Evolutionary conservation across 1,284 basidiomycete species (phyloP).

Genomic region (Rhodotorula sp.): DNA sequence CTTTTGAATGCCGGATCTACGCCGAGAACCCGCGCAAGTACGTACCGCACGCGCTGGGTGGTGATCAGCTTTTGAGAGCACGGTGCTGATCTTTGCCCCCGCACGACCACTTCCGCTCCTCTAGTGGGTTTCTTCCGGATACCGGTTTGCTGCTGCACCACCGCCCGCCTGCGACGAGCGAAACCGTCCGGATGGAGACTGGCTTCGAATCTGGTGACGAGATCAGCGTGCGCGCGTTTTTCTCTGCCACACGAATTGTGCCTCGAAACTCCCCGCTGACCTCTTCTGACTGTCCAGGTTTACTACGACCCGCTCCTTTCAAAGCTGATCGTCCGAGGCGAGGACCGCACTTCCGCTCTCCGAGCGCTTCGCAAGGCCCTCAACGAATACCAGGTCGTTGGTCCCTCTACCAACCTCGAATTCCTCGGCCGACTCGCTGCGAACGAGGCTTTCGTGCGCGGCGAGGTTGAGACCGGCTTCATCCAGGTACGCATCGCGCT

Average conservation of each 20-base stretch:
- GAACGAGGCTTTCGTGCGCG: constrained; percentile 71
- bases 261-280: constrained; percentile 49
- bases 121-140: constrained; percentile 78
- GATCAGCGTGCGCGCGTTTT: constrained; percentile 62
- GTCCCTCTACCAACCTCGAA: constrained; percentile 85
- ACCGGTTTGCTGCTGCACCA: constrained; percentile 78
- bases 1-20: constrained; percentile 95
- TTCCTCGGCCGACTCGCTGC: constrained; percentile 76
- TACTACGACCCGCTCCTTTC: constrained; percentile 90
- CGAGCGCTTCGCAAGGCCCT: constrained; percentile 73
- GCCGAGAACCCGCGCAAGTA: constrained; percentile 85
- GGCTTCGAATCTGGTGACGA: constrained; percentile 81
- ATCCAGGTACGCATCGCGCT: constrained; percentile 60
- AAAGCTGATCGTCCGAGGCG: constrained; percentile 85
- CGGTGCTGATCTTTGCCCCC: background rate
- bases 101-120: no score
- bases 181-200: constrained; percentile 81
- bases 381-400: constrained; percentile 84
- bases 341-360: constrained; percentile 80
- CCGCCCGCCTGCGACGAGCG: constrained; percentile 54
- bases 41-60: constrained; percentile 17
- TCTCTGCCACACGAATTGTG: background rate
- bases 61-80: no score
- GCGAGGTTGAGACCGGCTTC: constrained; percentile 89
- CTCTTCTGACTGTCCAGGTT: background rate